Evolutionary conservation across 2,329 filamentous ascomycete genomes (phyloP).

Genomic region (Verruconis gallopava): DNA sequence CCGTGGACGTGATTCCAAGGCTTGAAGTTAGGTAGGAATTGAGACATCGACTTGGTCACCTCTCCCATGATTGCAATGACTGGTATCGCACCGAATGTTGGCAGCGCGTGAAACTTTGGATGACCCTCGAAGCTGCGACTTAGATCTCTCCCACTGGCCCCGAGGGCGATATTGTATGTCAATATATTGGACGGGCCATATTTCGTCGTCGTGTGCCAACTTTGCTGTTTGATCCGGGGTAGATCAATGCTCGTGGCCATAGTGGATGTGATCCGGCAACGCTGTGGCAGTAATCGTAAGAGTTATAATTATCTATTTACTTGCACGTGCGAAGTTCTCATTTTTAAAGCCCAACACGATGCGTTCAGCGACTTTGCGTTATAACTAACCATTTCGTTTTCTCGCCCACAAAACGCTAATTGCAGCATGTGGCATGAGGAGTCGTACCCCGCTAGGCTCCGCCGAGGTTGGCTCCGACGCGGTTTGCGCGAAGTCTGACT

Average conservation of each 20-base stretch:
- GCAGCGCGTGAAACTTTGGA: slow-evolving; percentile 86
- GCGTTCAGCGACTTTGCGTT: too few species aligned
- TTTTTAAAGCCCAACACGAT: too few species aligned
- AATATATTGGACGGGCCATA: not conserved
- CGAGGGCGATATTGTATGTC: slow-evolving; percentile 59
- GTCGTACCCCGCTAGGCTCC: too few species aligned
- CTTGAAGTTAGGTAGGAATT: slow-evolving; percentile 88
- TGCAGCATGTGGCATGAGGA: too few species aligned
- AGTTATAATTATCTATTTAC: too few species aligned
- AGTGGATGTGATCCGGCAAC: too few species aligned
- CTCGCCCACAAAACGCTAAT: too few species aligned
- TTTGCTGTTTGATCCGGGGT: not conserved
- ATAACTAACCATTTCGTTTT: too few species aligned
- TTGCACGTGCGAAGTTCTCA: too few species aligned
- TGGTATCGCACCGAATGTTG: slow-evolving; percentile 95
- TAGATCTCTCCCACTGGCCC: slow-evolving; percentile 81
- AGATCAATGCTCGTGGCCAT: not conserved
- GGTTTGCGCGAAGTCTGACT: not conserved
- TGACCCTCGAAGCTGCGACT: slow-evolving; percentile 79
- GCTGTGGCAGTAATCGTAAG: too few species aligned
- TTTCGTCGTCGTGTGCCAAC: not conserved
- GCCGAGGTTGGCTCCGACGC: too few species aligned
- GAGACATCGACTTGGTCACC: slow-evolving; percentile 63
- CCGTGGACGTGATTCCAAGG: slow-evolving; percentile 99
- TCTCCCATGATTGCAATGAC: slow-evolving; percentile 62